Conservation (phyloP, 768 basidiomycete species). For the Pulveroboletus sp. region DNA sequence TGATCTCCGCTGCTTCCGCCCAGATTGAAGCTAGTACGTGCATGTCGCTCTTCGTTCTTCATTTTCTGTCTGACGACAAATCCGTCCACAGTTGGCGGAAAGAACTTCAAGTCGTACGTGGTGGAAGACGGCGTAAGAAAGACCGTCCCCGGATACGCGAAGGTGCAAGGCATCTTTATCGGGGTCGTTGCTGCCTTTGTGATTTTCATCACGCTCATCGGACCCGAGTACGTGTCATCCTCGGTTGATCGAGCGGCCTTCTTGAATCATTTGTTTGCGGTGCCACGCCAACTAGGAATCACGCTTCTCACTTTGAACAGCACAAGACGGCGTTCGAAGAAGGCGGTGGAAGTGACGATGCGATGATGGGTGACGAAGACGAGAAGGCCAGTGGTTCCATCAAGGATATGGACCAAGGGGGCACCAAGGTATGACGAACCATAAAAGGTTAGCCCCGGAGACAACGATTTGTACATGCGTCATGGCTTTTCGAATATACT, state of each 20-base stretch:
- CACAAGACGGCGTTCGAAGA: constrained; percentile 75
- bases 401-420: constrained; percentile 1
- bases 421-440: constrained; percentile 4
- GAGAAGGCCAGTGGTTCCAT: constrained; percentile 8
- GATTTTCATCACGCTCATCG: constrained; percentile 69
- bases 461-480: background rate
- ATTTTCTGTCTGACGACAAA: background rate
- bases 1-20: constrained; percentile 68
- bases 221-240: constrained; percentile 59
- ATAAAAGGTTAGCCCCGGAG: no score
- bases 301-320: constrained; percentile 80
- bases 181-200: constrained; percentile 78
- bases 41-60: background rate
- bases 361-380: constrained; percentile 25
- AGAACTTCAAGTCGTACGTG: constrained; percentile 49
- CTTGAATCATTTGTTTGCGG: background rate
- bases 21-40: constrained; percentile 72
- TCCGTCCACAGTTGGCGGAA: constrained; percentile 50
- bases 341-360: constrained; percentile 54
- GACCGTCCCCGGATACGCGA: constrained; percentile 62
- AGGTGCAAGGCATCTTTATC: constrained; percentile 82
- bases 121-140: constrained; percentile 35
- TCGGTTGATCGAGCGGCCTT: background rate
- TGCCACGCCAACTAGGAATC: constrained; percentile 43
- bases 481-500: background rate